Base-by-base conservation (phyloP, 2,329 filamentous ascomycete genomes). In the Verticillium klebahnii region DNA sequence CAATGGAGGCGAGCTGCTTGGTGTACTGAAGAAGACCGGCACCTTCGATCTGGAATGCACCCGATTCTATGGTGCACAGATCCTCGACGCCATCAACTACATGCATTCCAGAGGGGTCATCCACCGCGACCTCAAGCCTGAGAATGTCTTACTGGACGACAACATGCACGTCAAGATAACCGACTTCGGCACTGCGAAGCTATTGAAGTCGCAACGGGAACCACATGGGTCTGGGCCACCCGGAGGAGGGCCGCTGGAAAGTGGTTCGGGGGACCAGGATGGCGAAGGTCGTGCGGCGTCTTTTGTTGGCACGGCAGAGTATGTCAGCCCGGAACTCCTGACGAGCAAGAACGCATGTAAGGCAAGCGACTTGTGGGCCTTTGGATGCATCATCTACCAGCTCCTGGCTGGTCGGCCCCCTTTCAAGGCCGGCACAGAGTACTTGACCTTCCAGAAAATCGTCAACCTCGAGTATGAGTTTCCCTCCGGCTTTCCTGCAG, bases 111-210 rank as follows among this genome's bases (percentile, higher is more conserved):
- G 92, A 65, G 95, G 94, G 25, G 93, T 99, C 29, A 98, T 99
- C 64, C 95, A 99, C 75, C 90, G 95, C 66, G 95, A 99, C 72
- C 76, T 99, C 67, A 99, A 99, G 72, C 95, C 95, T 0, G 95
- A 99, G 74, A 99, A 99, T 67, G 93, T 99, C 4, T 84, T 99
- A 7, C 82, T 99, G 40, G 95, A 99, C 74, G 90, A 93, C 66
- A 90, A 96, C 71, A 96, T 97, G 91, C 92, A 98, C 70, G 89
- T 98, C 77, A 99, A 99, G 74, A 97, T 99, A 67, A 99, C 95
- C 8, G 95, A 99, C 76, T 99, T 99, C 72, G 95, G 95, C 52
- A 99, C 95, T 0, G 95, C 95, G n/a, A 98, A 97, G 74, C 86
- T 99, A 65, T 80, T 99, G 56, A 88, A 89, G 58, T 81, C 83